Evolutionary conservation across 1,139 yeast genomes (phyloP), one percentile per base, ranked within the genome.

Genomic region (Hyphopichia buzzinii): DNA sequence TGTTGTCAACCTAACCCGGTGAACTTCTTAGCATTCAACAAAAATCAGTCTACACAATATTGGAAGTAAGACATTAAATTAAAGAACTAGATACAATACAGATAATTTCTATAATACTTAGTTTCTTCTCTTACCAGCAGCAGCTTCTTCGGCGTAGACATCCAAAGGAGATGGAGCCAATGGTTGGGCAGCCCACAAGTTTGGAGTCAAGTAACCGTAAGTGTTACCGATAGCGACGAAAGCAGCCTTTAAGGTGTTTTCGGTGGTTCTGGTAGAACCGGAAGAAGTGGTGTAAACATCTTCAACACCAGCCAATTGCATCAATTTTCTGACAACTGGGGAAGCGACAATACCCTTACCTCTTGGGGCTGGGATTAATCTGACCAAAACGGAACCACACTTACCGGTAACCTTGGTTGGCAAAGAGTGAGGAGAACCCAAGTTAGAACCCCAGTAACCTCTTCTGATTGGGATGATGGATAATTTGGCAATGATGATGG

Each of bases 271-370:
- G 80, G 99, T 94, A 64, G 96, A 87, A 78, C 99, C 99, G 55
- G 94, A 81, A 62, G 98, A 90, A 61, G 95, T 81, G 61, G 98
- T 94, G 88, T 90, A 92, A 62, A 94, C 96, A 77, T 92, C 99
- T 78, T 90, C 95, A 72, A 92, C 86, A 87, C 99, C 99, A 67
- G 97, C 98, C 72, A 92, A 86, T 80, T 90, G 96, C 79, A 94
- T 79, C 76, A 92, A 83, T 79, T 89, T 89, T 86, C 89, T 92
- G 72, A 92, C 97, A 59, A 96, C 96, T 72, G 98, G 98, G 59
- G 98, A 94, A 67, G 99, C 99, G 61, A 92, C 97, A 68, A 92
- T 88, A 84, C 97, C 97, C 72, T 96, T 89, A 90, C 99, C 99
- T 84, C 99, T 94, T 83, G 99, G 98, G 58, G 99, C 99, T 74